Evolutionary conservation across 805 yeast genomes (phyloP).

Genomic region (Yueomyces sinensis): DNA sequence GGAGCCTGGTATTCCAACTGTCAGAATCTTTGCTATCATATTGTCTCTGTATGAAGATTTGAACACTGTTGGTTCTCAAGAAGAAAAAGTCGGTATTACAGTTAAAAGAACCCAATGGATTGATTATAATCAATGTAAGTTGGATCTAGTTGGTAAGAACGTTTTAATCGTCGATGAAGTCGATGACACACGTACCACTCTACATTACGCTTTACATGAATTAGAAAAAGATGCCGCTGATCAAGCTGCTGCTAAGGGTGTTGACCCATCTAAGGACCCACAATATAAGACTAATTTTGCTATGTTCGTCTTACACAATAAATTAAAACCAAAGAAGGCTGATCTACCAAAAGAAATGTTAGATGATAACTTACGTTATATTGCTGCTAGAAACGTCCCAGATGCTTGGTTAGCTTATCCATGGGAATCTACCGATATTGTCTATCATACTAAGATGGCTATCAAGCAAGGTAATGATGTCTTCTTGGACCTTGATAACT

Average conservation of each 20-base stretch:
- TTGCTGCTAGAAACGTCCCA: conserved; percentile 64
- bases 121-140: conserved; percentile 49
- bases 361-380: conserved; percentile 42
- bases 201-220: conserved; percentile 67
- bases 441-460: conserved; percentile 57
- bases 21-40: conserved; percentile 90
- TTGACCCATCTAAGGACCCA: conserved; percentile 29
- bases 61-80: conserved; percentile 42
- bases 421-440: conserved; percentile 73
- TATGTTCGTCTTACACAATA: conserved; percentile 68
- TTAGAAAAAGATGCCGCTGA: conserved; percentile 55
- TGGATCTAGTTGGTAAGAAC: conserved; percentile 53
- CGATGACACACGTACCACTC: conserved; percentile 75
- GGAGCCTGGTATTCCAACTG: conserved; percentile 75
- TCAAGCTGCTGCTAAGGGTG: conserved; percentile 42
- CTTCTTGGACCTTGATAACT: conserved; percentile 10
- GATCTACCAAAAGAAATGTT: conserved; percentile 52
- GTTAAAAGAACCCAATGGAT: conserved; percentile 79
- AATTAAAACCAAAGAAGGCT: conserved; percentile 58
- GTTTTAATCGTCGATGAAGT: conserved; percentile 72
- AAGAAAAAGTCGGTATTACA: conserved; percentile 47
- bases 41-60: conserved; percentile 82
- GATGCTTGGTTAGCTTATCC: conserved; percentile 82
- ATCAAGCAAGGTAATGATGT: conserved; percentile 63
- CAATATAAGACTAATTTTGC: conserved; percentile 50